phyloP scores from a whole-genome alignment of 805 yeast species.

The Millerozyma acaciae region DNA sequence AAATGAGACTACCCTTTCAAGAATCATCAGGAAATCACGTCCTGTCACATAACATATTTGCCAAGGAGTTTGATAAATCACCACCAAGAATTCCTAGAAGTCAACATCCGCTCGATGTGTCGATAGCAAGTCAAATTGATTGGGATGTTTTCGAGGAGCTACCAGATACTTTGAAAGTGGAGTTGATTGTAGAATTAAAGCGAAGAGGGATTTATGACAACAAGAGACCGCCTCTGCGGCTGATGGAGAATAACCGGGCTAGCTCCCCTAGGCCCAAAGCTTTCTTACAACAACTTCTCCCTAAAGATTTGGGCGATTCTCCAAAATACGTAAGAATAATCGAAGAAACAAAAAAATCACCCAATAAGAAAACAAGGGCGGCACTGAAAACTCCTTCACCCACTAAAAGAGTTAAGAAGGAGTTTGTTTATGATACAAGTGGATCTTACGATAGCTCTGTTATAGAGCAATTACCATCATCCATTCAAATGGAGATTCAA shows the following conservation, averaged over 20 bases:
- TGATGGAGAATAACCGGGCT: conserved; percentile 1
- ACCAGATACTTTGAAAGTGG: conserved; percentile 64
- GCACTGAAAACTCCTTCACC: conserved; percentile 13
- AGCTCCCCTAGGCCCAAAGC: conserved; percentile 18
- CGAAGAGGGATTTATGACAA: conserved; percentile 32
- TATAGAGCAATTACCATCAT: conserved; percentile 36
- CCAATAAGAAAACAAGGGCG: conserved; percentile 5
- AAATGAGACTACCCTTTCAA: conserved; percentile 20
- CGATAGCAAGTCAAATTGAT: no score
- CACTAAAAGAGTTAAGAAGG: conserved; percentile 4
- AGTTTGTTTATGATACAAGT: conserved; percentile 17
- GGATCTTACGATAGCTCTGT: conserved; percentile 34
- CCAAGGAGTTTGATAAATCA: no score
- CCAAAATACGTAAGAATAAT: conserved; percentile 29
- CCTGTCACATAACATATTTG: no score
- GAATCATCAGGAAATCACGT: not conserved
- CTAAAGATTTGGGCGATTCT: conserved; percentile 24
- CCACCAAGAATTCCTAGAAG: not conserved
- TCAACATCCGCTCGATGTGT: no score
- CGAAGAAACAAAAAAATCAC: conserved; percentile 26
- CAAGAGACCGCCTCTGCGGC: not conserved
- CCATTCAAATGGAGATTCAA: conserved; percentile 31
- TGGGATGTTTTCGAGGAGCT: conserved; percentile 60
- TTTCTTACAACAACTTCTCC: conserved; percentile 36
- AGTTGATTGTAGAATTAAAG: conserved; percentile 50